These are phyloP conservation scores for Debaryomyces coudertii DNA, from an alignment of 1,139 yeast species.

Conservation along the genomic window DNA sequence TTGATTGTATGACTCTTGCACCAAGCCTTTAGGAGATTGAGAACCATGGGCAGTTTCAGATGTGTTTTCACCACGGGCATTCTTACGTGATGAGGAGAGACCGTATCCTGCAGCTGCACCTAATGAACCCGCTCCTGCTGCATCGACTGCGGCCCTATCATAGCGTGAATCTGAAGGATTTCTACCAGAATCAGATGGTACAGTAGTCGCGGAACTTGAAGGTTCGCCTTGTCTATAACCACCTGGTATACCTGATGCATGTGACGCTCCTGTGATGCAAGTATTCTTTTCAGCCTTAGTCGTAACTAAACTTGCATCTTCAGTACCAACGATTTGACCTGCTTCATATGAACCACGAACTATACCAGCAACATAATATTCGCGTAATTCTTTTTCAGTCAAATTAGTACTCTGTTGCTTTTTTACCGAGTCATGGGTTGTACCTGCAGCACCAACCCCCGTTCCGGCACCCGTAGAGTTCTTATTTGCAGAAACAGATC, in stretches of 20 bases:
- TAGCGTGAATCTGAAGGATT: not conserved
- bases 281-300: not conserved
- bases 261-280: not conserved
- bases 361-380: conserved; percentile 19
- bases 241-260: not conserved
- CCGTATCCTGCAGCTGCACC: conserved; percentile 3
- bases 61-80: not conserved
- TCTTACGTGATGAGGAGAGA: not conserved
- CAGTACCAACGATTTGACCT: conserved; percentile 17
- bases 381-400: conserved; percentile 11
- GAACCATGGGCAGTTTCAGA: not conserved
- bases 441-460: conserved; percentile 9
- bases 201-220: not conserved
- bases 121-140: conserved; percentile 10
- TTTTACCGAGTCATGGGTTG: not conserved
- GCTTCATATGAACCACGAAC: conserved; percentile 20
- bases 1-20: not conserved
- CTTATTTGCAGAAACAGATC: no score
- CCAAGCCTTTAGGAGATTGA: not conserved
- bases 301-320: conserved; percentile 10
- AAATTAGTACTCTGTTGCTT: not conserved
- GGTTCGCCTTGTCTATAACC: not conserved
- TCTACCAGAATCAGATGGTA: not conserved
- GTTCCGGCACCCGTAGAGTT: not conserved
- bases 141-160: not conserved